phyloP scores from a whole-genome alignment of 768 basidiomycete genomes.

The Tubosaeta sp. region DNA sequence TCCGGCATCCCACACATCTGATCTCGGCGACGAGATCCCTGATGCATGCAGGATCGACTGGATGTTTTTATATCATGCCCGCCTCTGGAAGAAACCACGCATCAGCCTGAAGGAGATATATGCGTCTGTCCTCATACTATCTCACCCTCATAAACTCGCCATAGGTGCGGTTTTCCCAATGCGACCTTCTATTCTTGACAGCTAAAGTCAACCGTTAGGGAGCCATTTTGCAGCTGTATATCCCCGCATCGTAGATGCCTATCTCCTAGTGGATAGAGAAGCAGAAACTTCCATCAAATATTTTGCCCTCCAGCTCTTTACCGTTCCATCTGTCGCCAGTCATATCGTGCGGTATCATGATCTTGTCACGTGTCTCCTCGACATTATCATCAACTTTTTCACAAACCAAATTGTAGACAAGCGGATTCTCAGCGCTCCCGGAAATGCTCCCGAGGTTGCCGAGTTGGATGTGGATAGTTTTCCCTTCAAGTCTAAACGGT shows the following conservation, averaged over 20 bases:
- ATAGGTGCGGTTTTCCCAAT: constrained; percentile 49
- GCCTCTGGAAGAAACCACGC: constrained; percentile 81
- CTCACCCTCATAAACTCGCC: constrained; percentile 68
- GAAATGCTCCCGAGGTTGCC: constrained; percentile 18
- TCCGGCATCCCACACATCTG: constrained; percentile 33
- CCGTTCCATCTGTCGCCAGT: constrained; percentile 78
- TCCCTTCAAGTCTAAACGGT: constrained; percentile 92
- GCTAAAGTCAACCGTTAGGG: constrained; percentile 41
- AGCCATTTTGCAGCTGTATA: constrained; percentile 84
- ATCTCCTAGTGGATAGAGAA: constrained; percentile 89
- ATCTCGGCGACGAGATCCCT: constrained; percentile 37
- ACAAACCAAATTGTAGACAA: constrained; percentile 83
- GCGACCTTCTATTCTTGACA: background rate
- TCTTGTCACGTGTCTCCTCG: constrained; percentile 71
- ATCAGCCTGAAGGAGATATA: constrained; percentile 81
- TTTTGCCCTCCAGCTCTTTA: constrained; percentile 89
- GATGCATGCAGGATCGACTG: constrained; percentile 67
- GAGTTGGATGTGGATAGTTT: constrained; percentile 75
- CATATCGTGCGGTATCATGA: constrained; percentile 73
- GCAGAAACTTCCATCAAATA: constrained; percentile 94
- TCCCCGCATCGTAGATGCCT: constrained; percentile 82
- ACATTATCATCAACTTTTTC: constrained; percentile 88
- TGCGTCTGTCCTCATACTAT: constrained; percentile 66
- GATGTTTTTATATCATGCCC: constrained; percentile 76
- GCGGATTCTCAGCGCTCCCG: constrained; percentile 44